phyloP scores from a whole-genome alignment of 116 monocot genomes.

The Trichopus zeylanicus region DNA sequence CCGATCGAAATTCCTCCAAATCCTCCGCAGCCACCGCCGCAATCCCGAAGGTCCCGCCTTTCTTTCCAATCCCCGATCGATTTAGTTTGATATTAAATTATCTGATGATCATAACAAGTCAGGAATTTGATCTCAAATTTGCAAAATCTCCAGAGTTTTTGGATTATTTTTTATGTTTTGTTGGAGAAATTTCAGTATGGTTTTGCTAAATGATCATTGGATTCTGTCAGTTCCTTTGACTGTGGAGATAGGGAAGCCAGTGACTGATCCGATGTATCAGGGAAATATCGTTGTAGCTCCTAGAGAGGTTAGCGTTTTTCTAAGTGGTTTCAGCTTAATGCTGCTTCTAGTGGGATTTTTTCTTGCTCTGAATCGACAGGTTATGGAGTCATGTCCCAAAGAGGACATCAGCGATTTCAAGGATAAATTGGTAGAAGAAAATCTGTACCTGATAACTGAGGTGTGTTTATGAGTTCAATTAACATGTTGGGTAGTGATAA shows the following conservation, averaged over 20 bases:
- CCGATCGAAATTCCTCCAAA: slow-evolving; percentile 40
- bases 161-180: background rate
- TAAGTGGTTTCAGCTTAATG: background rate
- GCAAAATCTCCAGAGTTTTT: background rate
- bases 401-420: slow-evolving; percentile 40
- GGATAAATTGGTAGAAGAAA: slow-evolving; percentile 67
- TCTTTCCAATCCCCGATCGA: background rate
- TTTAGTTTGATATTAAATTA: background rate
- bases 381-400: slow-evolving; percentile 80
- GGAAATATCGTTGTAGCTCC: slow-evolving; percentile 11
- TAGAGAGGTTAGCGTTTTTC: slow-evolving; percentile 23
- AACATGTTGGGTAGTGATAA: no score
- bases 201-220: background rate
- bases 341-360: background rate
- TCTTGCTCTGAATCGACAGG: slow-evolving; percentile 27
- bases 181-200: no score
- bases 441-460: slow-evolving; percentile 79
- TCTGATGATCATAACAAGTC: background rate
- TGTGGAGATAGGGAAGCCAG: slow-evolving; percentile 50
- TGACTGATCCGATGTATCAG: slow-evolving; percentile 63
- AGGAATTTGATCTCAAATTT: background rate
- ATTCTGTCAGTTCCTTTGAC: slow-evolving; percentile 30
- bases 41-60: slow-evolving; percentile 8
- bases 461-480: slow-evolving; percentile 12
- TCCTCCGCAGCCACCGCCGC: slow-evolving; percentile 39